Percentiles rank a stretch among this genome's conserved stretches.
These are phyloP conservation scores for Aspergillus viridinutans DNA, from an alignment of 2,329 filamentous ascomycete species.

Conservation along the genomic window DNA sequence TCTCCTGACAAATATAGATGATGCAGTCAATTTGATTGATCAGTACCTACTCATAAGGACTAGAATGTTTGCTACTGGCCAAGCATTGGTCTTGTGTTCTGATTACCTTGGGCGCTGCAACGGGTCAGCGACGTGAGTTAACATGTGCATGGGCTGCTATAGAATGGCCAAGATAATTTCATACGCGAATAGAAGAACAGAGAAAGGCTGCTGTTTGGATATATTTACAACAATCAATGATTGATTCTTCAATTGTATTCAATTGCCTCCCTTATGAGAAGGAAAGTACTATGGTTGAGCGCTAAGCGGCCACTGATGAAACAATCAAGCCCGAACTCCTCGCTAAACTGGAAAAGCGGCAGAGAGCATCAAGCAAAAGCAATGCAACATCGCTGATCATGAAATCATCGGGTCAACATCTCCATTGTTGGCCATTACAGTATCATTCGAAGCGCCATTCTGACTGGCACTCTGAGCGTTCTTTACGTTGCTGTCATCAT, in stretches of 20 bases:
- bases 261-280: not conserved
- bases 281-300: not conserved
- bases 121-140: not conserved
- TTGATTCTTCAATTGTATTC: not conserved
- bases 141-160: not conserved
- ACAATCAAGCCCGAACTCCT: slow-evolving; percentile 13
- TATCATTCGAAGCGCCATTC: slow-evolving; percentile 34
- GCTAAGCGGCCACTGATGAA: not conserved
- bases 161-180: not conserved
- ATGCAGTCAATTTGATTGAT: no score
- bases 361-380: no score
- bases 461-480: slow-evolving; percentile 16
- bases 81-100: not conserved
- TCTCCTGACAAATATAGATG: no score
- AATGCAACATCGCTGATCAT: slow-evolving; percentile 15
- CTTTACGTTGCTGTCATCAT: slow-evolving; percentile 25
- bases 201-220: not conserved
- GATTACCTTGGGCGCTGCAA: not conserved
- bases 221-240: not conserved
- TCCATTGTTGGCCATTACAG: slow-evolving; percentile 40
- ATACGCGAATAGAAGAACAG: not conserved
- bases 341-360: slow-evolving; percentile 4
- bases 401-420: slow-evolving; percentile 40
- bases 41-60: no score
- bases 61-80: no score